These are phyloP conservation scores for Aspergillus glaucus DNA, from an alignment of 2,329 filamentous ascomycete genomes.

Conservation along the genomic window DNA sequence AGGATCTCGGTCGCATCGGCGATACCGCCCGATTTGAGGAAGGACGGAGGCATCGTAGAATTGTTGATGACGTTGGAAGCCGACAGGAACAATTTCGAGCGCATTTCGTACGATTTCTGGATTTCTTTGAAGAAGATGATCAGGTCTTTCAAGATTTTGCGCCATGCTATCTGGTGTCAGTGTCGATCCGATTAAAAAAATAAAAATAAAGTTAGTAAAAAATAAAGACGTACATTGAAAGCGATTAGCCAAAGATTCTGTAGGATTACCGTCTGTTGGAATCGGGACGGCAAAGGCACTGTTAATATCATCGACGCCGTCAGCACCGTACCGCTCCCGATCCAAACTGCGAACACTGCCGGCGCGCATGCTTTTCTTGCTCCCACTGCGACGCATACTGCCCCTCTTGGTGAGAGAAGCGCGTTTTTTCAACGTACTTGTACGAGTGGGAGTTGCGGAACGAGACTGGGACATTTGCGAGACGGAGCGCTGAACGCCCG, in stretches of 20 bases:
- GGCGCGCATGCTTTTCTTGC: constrained; percentile 72
- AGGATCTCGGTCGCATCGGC: constrained; percentile 79
- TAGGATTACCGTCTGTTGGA: constrained; percentile 79
- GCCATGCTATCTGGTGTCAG: constrained; percentile 61
- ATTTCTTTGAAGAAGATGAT: constrained; percentile 93
- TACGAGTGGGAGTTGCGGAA: constrained; percentile 40
- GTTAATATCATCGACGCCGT: constrained; percentile 57
- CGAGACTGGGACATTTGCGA: constrained; percentile 39
- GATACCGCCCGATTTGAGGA: constrained; percentile 75
- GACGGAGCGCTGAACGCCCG: constrained; percentile 30
- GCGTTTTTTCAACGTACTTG: constrained; percentile 85
- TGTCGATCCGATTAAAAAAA: constrained; percentile 2
- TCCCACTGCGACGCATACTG: constrained; percentile 73
- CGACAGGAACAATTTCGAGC: constrained; percentile 74
- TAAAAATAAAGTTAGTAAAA: background rate
- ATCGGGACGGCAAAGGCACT: constrained; percentile 88
- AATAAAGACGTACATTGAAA: constrained; percentile 67
- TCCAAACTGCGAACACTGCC: constrained; percentile 81
- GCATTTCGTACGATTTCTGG: constrained; percentile 78
- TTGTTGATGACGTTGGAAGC: constrained; percentile 80
- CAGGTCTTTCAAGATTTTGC: constrained; percentile 88
- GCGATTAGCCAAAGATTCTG: constrained; percentile 75
- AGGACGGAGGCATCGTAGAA: constrained; percentile 64
- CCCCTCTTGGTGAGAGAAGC: constrained; percentile 65
- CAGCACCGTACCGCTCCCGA: constrained; percentile 41